Evolutionary conservation across 768 basidiomycete species (phyloP), one percentile per base, ranked within the genome.

Genomic region (Hortiboletus campestris): DNA sequence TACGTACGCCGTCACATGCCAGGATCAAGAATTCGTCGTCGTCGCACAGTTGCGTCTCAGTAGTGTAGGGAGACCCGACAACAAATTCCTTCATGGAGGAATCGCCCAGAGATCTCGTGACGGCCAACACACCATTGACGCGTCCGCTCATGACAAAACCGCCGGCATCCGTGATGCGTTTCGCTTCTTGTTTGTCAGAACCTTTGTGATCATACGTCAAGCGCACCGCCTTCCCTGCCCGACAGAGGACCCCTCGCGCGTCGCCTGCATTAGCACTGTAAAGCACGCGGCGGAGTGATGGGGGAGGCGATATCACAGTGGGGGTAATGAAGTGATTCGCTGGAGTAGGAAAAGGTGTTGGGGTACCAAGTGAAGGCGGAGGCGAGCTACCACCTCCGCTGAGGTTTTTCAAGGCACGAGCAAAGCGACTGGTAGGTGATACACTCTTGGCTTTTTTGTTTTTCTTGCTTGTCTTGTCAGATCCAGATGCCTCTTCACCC

Each of bases 51-150:
- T 88, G 84, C 13, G 96, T 98, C 72, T 98, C 95, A n/a, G 97
- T 98, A 19, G 97, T 99, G 73, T 96, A 99, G 7, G 97, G 97
- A 29, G 91, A 84, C 2, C 97, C 97, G 46, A 98, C 97, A 12
- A 99, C 97, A 70, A 95, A 99, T 66, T 99, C 97, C 74, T 99
- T 99, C 97, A 99, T 98, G 8, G 93, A 90, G 2, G 94, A 90
- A 67, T 99, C 97, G 34, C 97, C 97, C 53, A 99, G 76, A 65
- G 94, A 94, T 55, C 97, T 81, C 17, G 97, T 99, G 29, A 99
- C 97, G 7, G 94, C 94, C 51, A 99, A 77, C 40, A 98, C 95
- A 60, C 96, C 97, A 62, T 99, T 99, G 34, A 99, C 97, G 13
- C 97, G 84, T 59, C 96, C 97, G 66, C 96, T 96, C 90, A 99